Evolutionary conservation across 2,329 filamentous ascomycete species (phyloP).

Genomic region (Fusarium beomiforme): DNA sequence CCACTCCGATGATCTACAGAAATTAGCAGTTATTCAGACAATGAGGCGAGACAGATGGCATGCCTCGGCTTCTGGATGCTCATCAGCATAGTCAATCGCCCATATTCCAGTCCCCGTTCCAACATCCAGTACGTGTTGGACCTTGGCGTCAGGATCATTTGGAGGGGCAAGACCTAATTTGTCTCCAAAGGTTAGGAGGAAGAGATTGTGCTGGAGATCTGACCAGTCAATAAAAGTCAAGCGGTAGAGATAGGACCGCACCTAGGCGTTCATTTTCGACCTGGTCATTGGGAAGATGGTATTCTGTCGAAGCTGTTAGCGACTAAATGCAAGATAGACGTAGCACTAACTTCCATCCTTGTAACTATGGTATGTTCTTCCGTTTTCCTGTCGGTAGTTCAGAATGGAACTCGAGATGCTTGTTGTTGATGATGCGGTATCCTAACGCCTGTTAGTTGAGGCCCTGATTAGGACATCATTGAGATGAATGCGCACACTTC

Average conservation of each 20-base stretch:
- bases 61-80: constrained; percentile 1
- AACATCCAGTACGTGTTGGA: not conserved
- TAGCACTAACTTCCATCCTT: constrained; percentile 11
- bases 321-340: fast-evolving
- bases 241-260: fast-evolving
- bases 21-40: fast-evolving
- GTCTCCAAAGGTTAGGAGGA: not conserved
- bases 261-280: not conserved
- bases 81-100: constrained; percentile 4
- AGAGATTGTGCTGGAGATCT: constrained; percentile 1
- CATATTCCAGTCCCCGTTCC: constrained; percentile 1
- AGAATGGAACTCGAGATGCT: not conserved
- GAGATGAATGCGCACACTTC: not conserved
- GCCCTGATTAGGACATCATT: fast-evolving
- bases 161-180: not conserved
- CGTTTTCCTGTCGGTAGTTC: not conserved
- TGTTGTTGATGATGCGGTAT: not conserved
- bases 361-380: constrained; percentile 13
- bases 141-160: fast-evolving
- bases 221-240: fast-evolving
- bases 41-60: fast-evolving
- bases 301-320: not conserved
- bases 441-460: fast-evolving
- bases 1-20: not conserved
- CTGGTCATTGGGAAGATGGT: not conserved